Evolutionary conservation across 2,329 filamentous ascomycete species (phyloP), one percentile per base, ranked within the genome.

Genomic region (Ophiostoma sp.): DNA sequence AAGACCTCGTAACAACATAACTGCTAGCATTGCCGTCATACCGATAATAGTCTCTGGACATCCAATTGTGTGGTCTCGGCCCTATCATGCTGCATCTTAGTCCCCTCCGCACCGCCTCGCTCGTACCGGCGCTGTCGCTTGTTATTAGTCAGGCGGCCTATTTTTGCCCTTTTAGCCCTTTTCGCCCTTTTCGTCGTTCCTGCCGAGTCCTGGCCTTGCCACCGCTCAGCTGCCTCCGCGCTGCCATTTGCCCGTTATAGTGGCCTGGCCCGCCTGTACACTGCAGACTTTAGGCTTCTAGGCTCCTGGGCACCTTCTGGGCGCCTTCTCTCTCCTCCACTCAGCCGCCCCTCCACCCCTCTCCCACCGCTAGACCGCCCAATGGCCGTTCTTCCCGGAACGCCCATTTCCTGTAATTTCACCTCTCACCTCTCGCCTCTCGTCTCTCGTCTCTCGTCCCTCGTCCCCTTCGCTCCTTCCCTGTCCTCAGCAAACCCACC

Each of bases 371-470:
- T 66, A 64, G 45, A 6, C 6, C 63, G 52, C 52, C 67, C 67
- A 52, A 62, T 41, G 40, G 44, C 67, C 67, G 58, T 66, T 12
- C 18, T 65, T 68, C 41, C 66, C 67, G 67, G 47, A 68, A 47
- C 49, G 45, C 41, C 16, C 36, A 41, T 18, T 45, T 9, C 27
- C 49, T 41, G 27, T 27, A 68, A 42, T 52, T 44, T 42, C 38
- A 49, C 62, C 63, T 42, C 7, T 6, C 27, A 14, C 41, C 18
- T 49, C 9, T 11, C 55, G n/a, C 5, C n/a, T 27, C 27, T 27
- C 27, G 27, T 27, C 27, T 27, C 27, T 27, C 27, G 27, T 27
- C 27, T 2, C 27, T 27, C 27, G 27, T 27, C 27, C 27, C 27
- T 27, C 27, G 27, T 27, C 27, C 27, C 40, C 49, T 45, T 62